These are phyloP conservation scores for Phanerochaete sordida DNA, from an alignment of 768 basidiomycete species.

Conservation along the genomic window DNA sequence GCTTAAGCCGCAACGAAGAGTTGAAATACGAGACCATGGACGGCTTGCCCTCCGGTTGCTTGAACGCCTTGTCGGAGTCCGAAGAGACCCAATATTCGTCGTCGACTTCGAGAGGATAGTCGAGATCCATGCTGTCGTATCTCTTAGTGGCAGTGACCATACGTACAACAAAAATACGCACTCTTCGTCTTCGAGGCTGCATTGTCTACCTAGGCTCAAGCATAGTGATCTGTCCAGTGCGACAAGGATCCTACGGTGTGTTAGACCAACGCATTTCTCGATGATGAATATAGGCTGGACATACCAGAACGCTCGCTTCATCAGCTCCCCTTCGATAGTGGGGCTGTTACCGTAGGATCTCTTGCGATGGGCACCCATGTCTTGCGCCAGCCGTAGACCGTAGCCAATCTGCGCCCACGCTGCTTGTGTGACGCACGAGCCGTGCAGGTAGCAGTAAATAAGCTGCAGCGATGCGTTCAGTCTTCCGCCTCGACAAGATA, in stretches of 20 bases:
- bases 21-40: constrained; percentile 56
- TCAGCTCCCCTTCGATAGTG: constrained; percentile 11
- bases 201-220: constrained; percentile 54
- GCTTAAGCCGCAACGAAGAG: constrained; percentile 50
- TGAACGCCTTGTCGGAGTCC: constrained; percentile 51
- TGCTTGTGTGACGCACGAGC: constrained; percentile 24
- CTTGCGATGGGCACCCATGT: constrained; percentile 55
- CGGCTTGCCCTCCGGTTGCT: constrained; percentile 57
- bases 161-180: constrained; percentile 33
- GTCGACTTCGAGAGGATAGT: constrained; percentile 60
- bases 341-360: constrained; percentile 16
- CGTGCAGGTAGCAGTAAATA: constrained; percentile 18
- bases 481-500: constrained; percentile 8
- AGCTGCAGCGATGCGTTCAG: constrained; percentile 1
- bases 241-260: constrained; percentile 18
- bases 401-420: constrained; percentile 36
- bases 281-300: no score
- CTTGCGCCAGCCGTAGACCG: constrained; percentile 40
- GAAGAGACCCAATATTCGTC: constrained; percentile 68
- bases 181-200: constrained; percentile 71
- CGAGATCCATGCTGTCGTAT: constrained; percentile 57
- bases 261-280: no score
- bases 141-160: background rate
- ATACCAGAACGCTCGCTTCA: constrained; percentile 14
- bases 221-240: constrained; percentile 41